Base-by-base conservation (phyloP, 176 grass and related monocot species). In the Oryza longistaminata region DNA sequence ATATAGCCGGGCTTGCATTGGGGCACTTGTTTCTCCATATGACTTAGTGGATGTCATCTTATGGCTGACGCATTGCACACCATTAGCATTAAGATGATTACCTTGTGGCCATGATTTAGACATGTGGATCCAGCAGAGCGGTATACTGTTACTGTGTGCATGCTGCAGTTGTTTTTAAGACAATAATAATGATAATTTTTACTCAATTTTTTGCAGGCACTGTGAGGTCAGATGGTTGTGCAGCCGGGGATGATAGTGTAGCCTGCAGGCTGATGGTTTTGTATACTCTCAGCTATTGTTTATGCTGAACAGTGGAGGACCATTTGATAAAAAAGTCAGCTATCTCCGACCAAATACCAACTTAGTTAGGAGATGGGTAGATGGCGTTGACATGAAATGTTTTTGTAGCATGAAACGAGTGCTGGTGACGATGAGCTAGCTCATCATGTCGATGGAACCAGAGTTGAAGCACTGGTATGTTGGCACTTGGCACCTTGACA, bases 31-130 rank as follows among this genome's bases (percentile, higher is more conserved):
- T 73, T 22, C 44, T 58, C 44, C 55, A 26, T 66, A 66, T 67
- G 53, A 2, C 83, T 66, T 29, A 83, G 88, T 90, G 84, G 84
- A 83, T 76, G 60, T 68, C 58, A 83, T 72, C 79, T 50, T 61
- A 83, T 83, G 68, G 15, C 50, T 67, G 60, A 79, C 35, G 37
- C 27, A 39, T 29, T 53, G 73, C 55, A 16, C 50, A 69, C 73
- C 73, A 86, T 48, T 68, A 77, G 44, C 15, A 11, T 11, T 16
- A 22, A 55, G 31, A 52, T 55, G 10, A 46, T 60, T 1, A 58
- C 7, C 46, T 79, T 90, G 79, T 90, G 88, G 84, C 68, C 11
- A 46, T 61, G 27, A 61, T 83, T 44, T 58, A 9, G 79, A 73
- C 79, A 83, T 86, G 79, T 86, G 60, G 26, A 81, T 72, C 35